These are phyloP conservation scores for Prunus davidiana DNA, from an alignment of 306 rosid genomes.

Conservation along the genomic window DNA sequence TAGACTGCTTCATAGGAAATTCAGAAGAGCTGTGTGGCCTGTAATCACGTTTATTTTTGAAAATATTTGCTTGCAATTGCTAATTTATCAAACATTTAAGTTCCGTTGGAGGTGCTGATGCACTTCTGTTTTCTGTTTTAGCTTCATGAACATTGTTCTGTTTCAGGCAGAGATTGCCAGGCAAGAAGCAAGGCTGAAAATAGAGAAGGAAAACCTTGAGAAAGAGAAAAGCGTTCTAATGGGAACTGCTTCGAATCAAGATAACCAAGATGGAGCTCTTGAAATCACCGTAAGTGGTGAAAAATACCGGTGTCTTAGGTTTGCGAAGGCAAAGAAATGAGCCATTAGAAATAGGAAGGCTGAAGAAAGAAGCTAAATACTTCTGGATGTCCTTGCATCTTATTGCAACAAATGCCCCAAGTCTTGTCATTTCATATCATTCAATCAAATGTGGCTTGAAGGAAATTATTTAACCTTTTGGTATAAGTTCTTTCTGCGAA, in stretches of 20 bases:
- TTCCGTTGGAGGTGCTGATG: neutral
- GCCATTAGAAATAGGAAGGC: constrained; percentile 5
- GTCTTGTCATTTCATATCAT: neutral
- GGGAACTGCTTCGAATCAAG: constrained; percentile 98
- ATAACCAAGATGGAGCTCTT: constrained; percentile 92
- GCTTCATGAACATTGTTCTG: neutral
- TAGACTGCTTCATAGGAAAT: neutral
- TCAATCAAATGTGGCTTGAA: too few species aligned
- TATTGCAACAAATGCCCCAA: neutral
- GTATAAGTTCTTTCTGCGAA: too few species aligned
- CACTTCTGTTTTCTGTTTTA: neutral
- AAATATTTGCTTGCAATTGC: neutral
- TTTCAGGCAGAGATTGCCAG: constrained; percentile 83
- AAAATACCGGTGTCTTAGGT: constrained; percentile 93
- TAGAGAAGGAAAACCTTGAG: constrained; percentile 95
- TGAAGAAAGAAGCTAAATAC: neutral
- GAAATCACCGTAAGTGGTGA: constrained; percentile 99
- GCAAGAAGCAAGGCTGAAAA: constrained; percentile 92
- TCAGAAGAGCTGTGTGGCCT: neutral
- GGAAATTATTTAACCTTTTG: too few species aligned
- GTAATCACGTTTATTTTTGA: neutral
- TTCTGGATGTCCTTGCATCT: constrained; percentile 3
- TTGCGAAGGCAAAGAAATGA: constrained; percentile 92
- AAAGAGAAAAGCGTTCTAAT: constrained; percentile 91
- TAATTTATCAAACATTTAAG: neutral